Evolutionary conservation across 345 rosid species (phyloP), one percentile per base, ranked within the genome.

Genomic region (Heritiera fomes): DNA sequence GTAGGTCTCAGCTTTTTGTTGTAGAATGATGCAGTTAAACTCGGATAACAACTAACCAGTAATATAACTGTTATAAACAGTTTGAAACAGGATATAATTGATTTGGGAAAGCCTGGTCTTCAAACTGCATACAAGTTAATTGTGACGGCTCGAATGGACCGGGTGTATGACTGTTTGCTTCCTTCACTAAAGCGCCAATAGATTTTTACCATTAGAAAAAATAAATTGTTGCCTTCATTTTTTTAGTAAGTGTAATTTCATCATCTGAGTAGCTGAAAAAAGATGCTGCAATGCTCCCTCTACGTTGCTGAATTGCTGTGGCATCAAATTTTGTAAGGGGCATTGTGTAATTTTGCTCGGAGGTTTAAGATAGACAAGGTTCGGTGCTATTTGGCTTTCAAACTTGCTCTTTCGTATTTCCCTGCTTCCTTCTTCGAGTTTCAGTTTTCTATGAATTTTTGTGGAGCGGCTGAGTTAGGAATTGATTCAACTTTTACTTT

Each of bases 1-100:
- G 12, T 43, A 3, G 0, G 13, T 75, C n/a, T 61, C 2, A 15
- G 40, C 13, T 45, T 60, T 41, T 1, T 62, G 12, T 45, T 20
- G 14, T 77, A 8, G 71, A 66, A 18, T 18, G 38, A 9, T 23
- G 70, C 17, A 52, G 3, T 56, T 45, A 5, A 41, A 66, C 6
- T 71, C 23, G 46, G 50, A 74, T 23, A 8, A 12, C 41, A 52
- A 46, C 83, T 84, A 59, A 86, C 61, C 45, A 14, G 46, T 68
- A 38, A 38, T 66, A 34, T 47, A 70, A 46, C 56, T 69, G 13
- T 59, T 52, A 76, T 74, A 63, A 76, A 83, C 92, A 95, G 97
- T 80, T 84, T 95, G 91, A 89, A 84, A 81, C 92, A 92, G 86
- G 99, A 95, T 80, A 87, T 95, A 74, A 64, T 90, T n/a, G 91